Evolutionary conservation across 306 rosid species (phyloP).

Genomic region (Fragaria iinumae): DNA sequence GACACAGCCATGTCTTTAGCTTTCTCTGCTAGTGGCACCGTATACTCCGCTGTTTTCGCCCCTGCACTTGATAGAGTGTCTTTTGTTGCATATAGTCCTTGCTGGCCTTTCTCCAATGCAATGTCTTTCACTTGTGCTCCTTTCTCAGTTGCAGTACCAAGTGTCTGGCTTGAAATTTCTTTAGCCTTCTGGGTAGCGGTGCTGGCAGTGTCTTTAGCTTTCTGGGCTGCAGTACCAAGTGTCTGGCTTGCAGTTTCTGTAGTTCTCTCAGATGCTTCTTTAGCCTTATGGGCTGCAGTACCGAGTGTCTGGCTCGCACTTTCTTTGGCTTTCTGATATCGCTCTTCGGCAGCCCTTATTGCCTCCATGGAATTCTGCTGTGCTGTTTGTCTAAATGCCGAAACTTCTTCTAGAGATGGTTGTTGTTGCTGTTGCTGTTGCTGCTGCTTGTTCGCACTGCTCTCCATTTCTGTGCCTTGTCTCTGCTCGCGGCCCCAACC

Average conservation of each 20-base stretch:
- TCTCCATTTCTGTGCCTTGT: not conserved
- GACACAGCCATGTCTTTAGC: conserved; percentile 31
- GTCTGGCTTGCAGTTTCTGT: conserved; percentile 36
- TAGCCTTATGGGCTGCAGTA: not conserved
- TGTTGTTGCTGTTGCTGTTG: not conserved
- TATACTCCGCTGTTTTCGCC: conserved; percentile 21
- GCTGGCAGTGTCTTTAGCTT: conserved; percentile 35
- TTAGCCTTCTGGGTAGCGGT: conserved; percentile 31
- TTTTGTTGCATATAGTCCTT: conserved; percentile 35
- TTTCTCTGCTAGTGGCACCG: not conserved
- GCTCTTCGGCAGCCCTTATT: conserved; percentile 42
- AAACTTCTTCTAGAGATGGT: conserved; percentile 43
- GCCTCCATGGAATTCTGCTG: conserved; percentile 47
- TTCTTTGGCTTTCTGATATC: conserved; percentile 40
- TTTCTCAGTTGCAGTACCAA: conserved; percentile 27
- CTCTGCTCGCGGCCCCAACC: not conserved
- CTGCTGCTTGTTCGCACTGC: not conserved
- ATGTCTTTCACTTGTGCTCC: conserved; percentile 25
- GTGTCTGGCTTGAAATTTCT: conserved; percentile 34
- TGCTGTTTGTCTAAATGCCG: conserved; percentile 35
- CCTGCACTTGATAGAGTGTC: conserved; percentile 34
- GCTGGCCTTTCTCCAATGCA: conserved; percentile 32
- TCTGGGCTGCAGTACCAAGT: conserved; percentile 21
- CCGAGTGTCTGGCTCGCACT: conserved; percentile 28
- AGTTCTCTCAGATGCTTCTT: conserved; percentile 14